Base-by-base conservation (phyloP, 2,329 filamentous ascomycete genomes). In the Pseudocercospora eumusae region DNA sequence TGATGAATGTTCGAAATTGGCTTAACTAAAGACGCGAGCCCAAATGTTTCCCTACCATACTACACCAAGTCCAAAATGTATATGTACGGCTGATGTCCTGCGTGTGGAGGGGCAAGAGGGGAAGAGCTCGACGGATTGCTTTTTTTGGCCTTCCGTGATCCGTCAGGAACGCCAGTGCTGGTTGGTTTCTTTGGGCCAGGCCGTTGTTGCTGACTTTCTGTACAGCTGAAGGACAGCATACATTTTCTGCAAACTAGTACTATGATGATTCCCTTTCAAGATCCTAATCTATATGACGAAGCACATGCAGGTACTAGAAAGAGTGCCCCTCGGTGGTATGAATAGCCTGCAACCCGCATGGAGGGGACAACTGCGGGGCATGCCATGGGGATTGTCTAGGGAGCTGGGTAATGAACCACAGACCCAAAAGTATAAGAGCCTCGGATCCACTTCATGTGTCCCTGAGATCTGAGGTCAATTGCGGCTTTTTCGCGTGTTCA, bases 331-430 rank as follows among this genome's bases (percentile, higher is more conserved):
- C 47, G 47, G 47, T 57, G 49, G n/a, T 55, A 61, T 56, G 59
- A 56, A 64, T 57, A 42, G 52, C 36, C 55, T 54, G 44, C 9
- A 42, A 53, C 20, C 18, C 20, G 31, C 45, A 42, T 57, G 52
- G 62, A 59, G 62, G 62, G 59, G 56, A 36, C 23, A 25, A 47
- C 44, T 59, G 54, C 49, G 56, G 56, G 33, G 61, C 40, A 59
- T n/a, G n/a, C 28, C 49, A 56, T 53, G 49, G 18, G 21, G 42
- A 36, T 21, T 21, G 25, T 21, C 18, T 27, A 47, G 27, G 40
- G 15, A 28, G 27, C 11, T 21, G 33, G 33, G 53, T 21, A 56
- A 40, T 18, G 53, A 44, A 18, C 11, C 49, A 28, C 49, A 31
- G 49, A 23, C 1, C 21, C 47, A 13, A n/a, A 10, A 10, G 33